A percentile compares a stretch with the other conserved stretches of the same genome.
Evolutionary conservation across 1,284 basidiomycete species (phyloP).

Genomic region (Megacollybia platyphylla): DNA sequence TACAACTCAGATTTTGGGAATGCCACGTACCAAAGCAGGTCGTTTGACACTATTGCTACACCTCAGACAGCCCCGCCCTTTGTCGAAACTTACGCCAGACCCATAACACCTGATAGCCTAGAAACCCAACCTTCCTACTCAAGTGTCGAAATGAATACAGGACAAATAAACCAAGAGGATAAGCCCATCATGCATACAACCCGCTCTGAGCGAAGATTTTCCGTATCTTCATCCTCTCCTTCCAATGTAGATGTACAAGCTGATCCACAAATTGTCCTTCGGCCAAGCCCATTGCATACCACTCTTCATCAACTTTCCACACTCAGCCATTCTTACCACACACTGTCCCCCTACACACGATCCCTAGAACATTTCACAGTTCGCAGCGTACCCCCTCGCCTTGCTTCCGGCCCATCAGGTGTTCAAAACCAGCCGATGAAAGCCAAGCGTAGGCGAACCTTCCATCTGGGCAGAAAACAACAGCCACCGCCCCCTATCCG

Average conservation of each 20-base stretch:
- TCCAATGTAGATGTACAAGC: constrained; percentile 14
- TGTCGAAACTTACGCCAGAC: constrained; percentile 10
- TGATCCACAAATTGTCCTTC: constrained; percentile 56
- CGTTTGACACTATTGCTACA: background rate
- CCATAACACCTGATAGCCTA: constrained; percentile 27
- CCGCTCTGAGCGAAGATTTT: constrained; percentile 8
- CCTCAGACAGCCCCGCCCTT: constrained; percentile 5
- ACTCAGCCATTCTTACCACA: constrained; percentile 79
- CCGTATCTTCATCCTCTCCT: constrained; percentile 11
- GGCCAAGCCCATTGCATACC: constrained; percentile 51
- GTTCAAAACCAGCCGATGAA: constrained; percentile 47
- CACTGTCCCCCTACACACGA: constrained; percentile 82
- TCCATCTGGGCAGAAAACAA: constrained; percentile 44
- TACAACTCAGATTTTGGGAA: constrained; percentile 9
- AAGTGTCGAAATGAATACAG: constrained; percentile 15
- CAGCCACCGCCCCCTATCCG: constrained; percentile 6
- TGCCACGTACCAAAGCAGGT: constrained; percentile 1
- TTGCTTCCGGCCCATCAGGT: constrained; percentile 12
- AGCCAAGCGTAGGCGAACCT: constrained; percentile 67
- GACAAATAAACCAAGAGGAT: constrained; percentile 5
- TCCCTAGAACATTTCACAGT: constrained; percentile 84
- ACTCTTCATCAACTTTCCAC: constrained; percentile 75
- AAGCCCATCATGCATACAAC: constrained; percentile 6
- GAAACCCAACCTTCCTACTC: constrained; percentile 27
- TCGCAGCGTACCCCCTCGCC: constrained; percentile 63